These are phyloP conservation scores for Corinectria fuckeliana DNA, from an alignment of 2,329 filamentous ascomycete genomes.

Conservation along the genomic window DNA sequence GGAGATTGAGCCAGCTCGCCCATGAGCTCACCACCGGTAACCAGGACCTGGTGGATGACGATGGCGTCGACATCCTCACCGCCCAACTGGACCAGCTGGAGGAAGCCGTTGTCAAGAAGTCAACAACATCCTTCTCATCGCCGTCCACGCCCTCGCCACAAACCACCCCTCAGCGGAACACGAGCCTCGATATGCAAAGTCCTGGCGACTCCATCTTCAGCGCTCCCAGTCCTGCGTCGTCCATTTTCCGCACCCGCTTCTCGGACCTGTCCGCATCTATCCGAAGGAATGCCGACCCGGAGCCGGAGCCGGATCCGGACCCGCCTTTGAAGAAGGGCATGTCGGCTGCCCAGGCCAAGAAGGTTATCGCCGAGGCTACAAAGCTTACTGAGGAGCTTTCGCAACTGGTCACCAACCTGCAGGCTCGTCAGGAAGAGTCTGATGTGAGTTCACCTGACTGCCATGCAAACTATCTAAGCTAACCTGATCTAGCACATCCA, in stretches of 20 bases:
- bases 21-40: constrained; percentile 46
- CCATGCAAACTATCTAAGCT: constrained; percentile 27
- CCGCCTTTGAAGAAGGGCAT: constrained; percentile 41
- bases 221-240: constrained; percentile 45
- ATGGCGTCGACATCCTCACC: constrained; percentile 45
- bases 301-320: constrained; percentile 37
- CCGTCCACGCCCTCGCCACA: constrained; percentile 29
- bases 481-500: constrained; percentile 63
- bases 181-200: constrained; percentile 37
- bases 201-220: constrained; percentile 43
- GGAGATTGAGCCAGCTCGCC: constrained; percentile 48
- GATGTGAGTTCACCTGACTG: constrained; percentile 50
- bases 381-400: constrained; percentile 59
- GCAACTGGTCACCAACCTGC: constrained; percentile 56
- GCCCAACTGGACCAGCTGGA: constrained; percentile 47
- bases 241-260: constrained; percentile 47
- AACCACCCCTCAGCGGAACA: constrained; percentile 23
- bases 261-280: constrained; percentile 49
- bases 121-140: constrained; percentile 31
- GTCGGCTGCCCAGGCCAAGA: constrained; percentile 45
- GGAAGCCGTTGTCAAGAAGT: constrained; percentile 31
- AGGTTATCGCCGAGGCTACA: constrained; percentile 44
- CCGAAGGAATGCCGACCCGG: constrained; percentile 38
- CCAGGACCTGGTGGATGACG: constrained; percentile 45
- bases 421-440: constrained; percentile 64